A percentile compares a stretch with the other conserved stretches of the same genome.
These are phyloP conservation scores for Phytophthora brassicae DNA, from an alignment of 352 stramenopile genomes.

Conservation along the genomic window DNA sequence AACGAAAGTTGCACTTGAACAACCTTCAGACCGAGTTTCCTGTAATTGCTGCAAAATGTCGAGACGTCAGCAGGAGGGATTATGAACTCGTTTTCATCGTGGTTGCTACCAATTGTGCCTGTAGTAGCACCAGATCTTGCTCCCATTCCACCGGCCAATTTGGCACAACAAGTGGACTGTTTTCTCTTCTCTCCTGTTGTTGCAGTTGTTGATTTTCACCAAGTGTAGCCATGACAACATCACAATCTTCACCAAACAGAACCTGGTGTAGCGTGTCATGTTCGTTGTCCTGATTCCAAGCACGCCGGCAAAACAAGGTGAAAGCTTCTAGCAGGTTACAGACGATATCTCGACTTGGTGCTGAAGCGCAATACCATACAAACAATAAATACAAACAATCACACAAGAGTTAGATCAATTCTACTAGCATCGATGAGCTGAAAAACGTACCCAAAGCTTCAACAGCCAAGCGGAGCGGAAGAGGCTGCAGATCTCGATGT, in stretches of 20 bases:
- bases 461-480: slow-evolving; percentile 19
- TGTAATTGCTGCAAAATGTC: slow-evolving; percentile 5
- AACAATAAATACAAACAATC: no score
- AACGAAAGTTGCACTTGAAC: slow-evolving; percentile 1
- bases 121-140: slow-evolving; percentile 23
- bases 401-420: neutral
- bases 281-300: slow-evolving; percentile 4
- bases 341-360: slow-evolving; percentile 14
- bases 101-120: slow-evolving; percentile 15
- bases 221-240: slow-evolving; percentile 9
- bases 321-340: slow-evolving; percentile 13
- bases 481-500: slow-evolving; percentile 6
- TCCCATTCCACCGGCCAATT: slow-evolving; percentile 29
- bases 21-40: slow-evolving; percentile 1
- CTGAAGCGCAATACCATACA: slow-evolving; percentile 1
- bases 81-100: no score
- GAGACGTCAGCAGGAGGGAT: no score
- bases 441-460: slow-evolving; percentile 21
- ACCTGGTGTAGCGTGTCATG: slow-evolving; percentile 1
- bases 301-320: slow-evolving; percentile 17
- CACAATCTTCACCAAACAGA: slow-evolving; percentile 22
- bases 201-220: neutral
- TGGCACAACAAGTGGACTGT: neutral
- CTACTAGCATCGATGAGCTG: neutral
- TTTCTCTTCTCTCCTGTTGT: neutral